A percentile compares a stretch with the other conserved stretches of the same genome.
Evolutionary conservation across 2,329 filamentous ascomycete species (phyloP).

Genomic region (Penicillium janthinellum): DNA sequence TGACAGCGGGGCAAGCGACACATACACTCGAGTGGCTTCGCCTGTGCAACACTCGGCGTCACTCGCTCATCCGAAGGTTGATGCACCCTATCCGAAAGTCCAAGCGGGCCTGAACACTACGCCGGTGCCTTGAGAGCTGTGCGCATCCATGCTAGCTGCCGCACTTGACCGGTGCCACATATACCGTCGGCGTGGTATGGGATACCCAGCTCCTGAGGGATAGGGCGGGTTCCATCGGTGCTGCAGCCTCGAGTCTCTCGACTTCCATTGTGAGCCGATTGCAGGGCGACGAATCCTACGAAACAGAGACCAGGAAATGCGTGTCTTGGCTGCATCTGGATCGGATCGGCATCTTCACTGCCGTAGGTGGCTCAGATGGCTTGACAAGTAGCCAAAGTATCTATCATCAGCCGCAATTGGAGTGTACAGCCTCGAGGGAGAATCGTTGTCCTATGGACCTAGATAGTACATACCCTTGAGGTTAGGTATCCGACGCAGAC

Average conservation of each 20-base stretch:
- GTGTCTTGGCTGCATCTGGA: slow-evolving; percentile 17
- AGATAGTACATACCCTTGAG: background rate
- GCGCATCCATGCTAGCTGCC: background rate
- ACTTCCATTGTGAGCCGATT: slow-evolving; percentile 9
- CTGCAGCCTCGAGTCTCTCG: slow-evolving; percentile 1
- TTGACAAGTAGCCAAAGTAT: background rate
- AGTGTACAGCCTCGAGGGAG: background rate
- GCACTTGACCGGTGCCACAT: background rate
- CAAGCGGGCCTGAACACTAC: background rate
- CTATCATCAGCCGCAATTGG: background rate
- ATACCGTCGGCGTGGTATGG: background rate
- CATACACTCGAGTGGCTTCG: background rate
- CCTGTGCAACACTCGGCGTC: background rate
- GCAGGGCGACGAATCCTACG: slow-evolving; percentile 14
- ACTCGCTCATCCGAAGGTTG: no score
- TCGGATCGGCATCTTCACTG: background rate
- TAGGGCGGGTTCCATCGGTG: background rate
- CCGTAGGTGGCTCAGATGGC: background rate
- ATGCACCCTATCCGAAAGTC: no score
- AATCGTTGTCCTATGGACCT: background rate
- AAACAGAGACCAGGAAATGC: slow-evolving; percentile 6
- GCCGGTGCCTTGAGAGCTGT: background rate
- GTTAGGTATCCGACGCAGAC: no score
- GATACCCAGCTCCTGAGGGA: background rate
- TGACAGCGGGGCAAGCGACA: background rate